Evolutionary conservation across 208 protist species (phyloP), one percentile per base, ranked within the genome.

Genomic region (Acanthamoeba lenticulata): DNA sequence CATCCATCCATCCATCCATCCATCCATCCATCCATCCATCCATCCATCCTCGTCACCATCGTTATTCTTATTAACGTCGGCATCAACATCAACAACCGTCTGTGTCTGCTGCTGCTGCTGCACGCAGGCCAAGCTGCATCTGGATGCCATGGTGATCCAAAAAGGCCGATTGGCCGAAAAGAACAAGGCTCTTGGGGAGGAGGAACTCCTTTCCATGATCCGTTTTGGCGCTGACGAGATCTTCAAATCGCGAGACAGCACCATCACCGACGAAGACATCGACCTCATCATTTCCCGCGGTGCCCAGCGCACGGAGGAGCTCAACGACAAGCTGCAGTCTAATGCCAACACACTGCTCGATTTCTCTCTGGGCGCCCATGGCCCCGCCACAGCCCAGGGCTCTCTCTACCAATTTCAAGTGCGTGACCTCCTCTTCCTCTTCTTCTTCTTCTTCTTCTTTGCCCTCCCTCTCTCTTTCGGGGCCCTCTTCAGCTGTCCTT

Each of bases 221-320:
- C 98, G 97, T 29, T 99, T 99, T 95, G 99, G 99, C 89, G 99
- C 99, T 2, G 99, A 99, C 94, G 97, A 99, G 92, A 98, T 99
- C 52, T 99, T 99, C 95, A 98, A 98, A 77, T 89, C 88, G 15
- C 90, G 93, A 15, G 85, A 79, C 1, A 85, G 44, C 17, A 97
- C 94, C 7, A 94, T 99, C 52, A 99, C 98, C 0, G 99, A 99
- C 95, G 98, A 99, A n/a, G 99, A 99, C 94, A 99, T 99, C 95
- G 99, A 99, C 94, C 94, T 94, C 19, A 98, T 99, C 47, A 97
- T 99, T 34, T 94, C 97, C 36, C 95, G 97, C 13, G 98, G 98
- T 47, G 98, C 99, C 91, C 81, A 97, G 5, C 97, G 98, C 85
- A 98, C 98, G 1, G 96, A 95, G 47, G 93, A 98, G 81, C 95